Percentiles rank a stretch among this genome's conserved stretches.
Evolutionary conservation across 2,329 filamentous ascomycete species (phyloP).

Genomic region (Alternaria sp.): DNA sequence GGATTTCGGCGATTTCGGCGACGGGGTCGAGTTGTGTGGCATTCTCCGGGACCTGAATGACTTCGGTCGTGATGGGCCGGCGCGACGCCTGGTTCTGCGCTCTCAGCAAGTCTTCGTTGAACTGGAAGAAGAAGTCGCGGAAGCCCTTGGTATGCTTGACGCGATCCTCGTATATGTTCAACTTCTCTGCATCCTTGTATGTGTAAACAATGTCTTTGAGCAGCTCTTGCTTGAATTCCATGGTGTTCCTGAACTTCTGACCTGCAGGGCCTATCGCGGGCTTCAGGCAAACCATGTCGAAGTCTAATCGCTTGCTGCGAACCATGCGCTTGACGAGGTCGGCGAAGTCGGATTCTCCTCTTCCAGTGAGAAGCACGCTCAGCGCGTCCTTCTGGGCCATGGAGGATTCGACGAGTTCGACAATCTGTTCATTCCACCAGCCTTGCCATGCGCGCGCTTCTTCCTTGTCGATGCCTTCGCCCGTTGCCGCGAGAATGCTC

Average conservation of each 20-base stretch:
- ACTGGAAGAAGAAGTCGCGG: conserved; percentile 79
- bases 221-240: conserved; percentile 91
- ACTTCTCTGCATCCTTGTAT: conserved; percentile 82
- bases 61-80: conserved; percentile 75
- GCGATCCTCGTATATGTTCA: conserved; percentile 73
- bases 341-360: conserved; percentile 78
- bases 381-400: conserved; percentile 85
- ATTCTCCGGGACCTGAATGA: conserved; percentile 84
- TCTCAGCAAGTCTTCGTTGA: conserved; percentile 70
- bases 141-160: conserved; percentile 78
- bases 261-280: conserved; percentile 81
- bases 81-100: conserved; percentile 59
- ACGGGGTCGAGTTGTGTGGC: conserved; percentile 78
- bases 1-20: conserved; percentile 81
- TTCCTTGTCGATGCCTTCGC: conserved; percentile 81
- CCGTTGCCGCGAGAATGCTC: conserved; percentile 84
- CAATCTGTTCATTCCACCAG: conserved; percentile 96
- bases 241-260: conserved; percentile 81
- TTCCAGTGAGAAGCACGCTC: conserved; percentile 85
- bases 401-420: conserved; percentile 79
- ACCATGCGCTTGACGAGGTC: conserved; percentile 84
- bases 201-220: conserved; percentile 84
- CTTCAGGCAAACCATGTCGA: conserved; percentile 89
- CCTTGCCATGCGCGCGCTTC: conserved; percentile 86
- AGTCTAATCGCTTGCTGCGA: conserved; percentile 77